phyloP scores from a whole-genome alignment of 768 basidiomycete genomes.

The Chalciporus pseudorubinellus region DNA sequence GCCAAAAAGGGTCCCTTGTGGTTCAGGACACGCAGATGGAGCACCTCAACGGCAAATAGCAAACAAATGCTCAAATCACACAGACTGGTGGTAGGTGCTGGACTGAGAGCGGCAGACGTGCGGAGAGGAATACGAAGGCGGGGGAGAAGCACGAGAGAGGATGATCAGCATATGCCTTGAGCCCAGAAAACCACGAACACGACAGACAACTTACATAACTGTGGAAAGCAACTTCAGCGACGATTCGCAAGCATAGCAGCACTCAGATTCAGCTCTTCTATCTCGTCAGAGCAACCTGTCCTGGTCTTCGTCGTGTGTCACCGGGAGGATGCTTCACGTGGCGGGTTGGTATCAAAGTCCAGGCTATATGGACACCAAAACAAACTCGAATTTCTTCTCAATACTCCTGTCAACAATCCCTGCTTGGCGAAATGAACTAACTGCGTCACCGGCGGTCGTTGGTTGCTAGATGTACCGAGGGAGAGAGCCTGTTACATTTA shows the following conservation, averaged over 20 bases:
- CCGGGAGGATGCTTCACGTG: conserved; percentile 25
- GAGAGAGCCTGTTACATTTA: conserved; percentile 22
- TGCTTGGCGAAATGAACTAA: conserved; percentile 21
- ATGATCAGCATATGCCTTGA: conserved; percentile 24
- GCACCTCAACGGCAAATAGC: conserved; percentile 24
- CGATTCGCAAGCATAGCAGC: conserved; percentile 31
- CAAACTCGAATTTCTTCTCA: conserved; percentile 27
- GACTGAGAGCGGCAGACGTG: conserved; percentile 20
- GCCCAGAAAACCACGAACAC: conserved; percentile 22
- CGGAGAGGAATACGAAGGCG: conserved; percentile 23
- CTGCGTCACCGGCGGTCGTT: conserved; percentile 19
- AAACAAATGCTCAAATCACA: conserved; percentile 35
- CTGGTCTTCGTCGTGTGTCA: conserved; percentile 23
- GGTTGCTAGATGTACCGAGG: conserved; percentile 15
- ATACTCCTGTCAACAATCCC: conserved; percentile 18
- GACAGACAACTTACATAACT: conserved; percentile 37
- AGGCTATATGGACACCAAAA: conserved; percentile 22
- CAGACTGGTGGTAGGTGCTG: conserved; percentile 19
- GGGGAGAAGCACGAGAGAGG: conserved; percentile 14
- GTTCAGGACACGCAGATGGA: conserved; percentile 21
- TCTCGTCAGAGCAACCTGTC: conserved; percentile 12
- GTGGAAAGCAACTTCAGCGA: conserved; percentile 25
- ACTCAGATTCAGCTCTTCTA: conserved; percentile 29
- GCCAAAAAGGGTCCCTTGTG: conserved; percentile 28
- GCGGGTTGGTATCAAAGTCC: conserved; percentile 26